Conservation (phyloP, 1,139 yeast genomes). For the Kodamaea ohmeri region DNA sequence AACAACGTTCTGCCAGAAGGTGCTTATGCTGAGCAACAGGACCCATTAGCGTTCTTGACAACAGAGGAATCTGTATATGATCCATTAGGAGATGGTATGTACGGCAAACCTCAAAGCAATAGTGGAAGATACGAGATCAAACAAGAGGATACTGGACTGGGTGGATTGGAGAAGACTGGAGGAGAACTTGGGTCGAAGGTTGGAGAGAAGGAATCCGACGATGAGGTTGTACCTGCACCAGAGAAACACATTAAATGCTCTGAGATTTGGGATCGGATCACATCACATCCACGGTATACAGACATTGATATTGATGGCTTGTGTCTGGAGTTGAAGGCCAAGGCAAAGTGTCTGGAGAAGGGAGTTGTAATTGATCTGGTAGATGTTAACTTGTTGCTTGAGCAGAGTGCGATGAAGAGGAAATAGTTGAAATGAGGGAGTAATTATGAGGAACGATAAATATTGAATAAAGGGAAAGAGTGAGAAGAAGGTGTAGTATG, state of each 20-base stretch:
- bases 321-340: slow-evolving; percentile 80
- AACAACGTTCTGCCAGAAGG: slow-evolving; percentile 10
- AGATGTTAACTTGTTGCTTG: slow-evolving; percentile 70
- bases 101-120: slow-evolving; percentile 40
- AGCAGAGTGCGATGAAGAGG: slow-evolving; percentile 29
- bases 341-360: slow-evolving; percentile 92
- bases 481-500: neutral
- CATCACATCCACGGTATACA: slow-evolving; percentile 89
- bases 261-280: slow-evolving; percentile 94
- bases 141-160: neutral
- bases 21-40: slow-evolving; percentile 12
- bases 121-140: slow-evolving; percentile 1
- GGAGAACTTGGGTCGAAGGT: slow-evolving; percentile 1
- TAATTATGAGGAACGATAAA: neutral
- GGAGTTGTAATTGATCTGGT: slow-evolving; percentile 83
- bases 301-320: slow-evolving; percentile 92
- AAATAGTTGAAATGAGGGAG: slow-evolving; percentile 9
- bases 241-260: slow-evolving; percentile 64
- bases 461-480: neutral
- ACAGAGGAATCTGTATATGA: slow-evolving; percentile 72
- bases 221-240: slow-evolving; percentile 55
- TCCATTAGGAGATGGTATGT: slow-evolving; percentile 45
- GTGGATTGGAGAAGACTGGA: neutral
- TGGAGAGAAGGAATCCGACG: slow-evolving; percentile 22
- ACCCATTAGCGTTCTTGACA: slow-evolving; percentile 40